A percentile compares a stretch with the other conserved stretches of the same genome.
Conservation (phyloP, 2,329 filamentous ascomycete genomes). For the Meredithiella fracta region DNA sequence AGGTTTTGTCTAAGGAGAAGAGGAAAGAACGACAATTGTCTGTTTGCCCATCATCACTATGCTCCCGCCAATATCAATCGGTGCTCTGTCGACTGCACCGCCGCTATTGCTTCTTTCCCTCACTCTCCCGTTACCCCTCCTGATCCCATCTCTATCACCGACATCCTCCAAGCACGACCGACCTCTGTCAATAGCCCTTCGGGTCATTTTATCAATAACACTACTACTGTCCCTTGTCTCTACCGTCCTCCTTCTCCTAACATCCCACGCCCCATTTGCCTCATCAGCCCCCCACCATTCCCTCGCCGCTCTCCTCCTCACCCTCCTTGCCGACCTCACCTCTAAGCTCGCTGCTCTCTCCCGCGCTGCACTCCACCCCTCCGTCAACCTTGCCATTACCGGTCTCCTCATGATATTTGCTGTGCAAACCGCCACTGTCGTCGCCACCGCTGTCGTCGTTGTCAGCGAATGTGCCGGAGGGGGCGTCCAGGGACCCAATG, state of each 20-base stretch:
- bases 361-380: background rate
- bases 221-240: background rate
- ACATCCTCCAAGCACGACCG: background rate
- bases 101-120: background rate
- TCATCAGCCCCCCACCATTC: background rate
- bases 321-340: background rate
- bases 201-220: background rate
- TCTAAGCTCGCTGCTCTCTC: background rate
- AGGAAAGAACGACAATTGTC: background rate
- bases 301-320: background rate
- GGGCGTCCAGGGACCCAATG: background rate
- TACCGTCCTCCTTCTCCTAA: background rate
- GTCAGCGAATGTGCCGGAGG: background rate
- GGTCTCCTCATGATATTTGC: slow-evolving; percentile 1
- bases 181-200: background rate
- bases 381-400: background rate
- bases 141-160: too few relatives aligned
- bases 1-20: too few relatives aligned
- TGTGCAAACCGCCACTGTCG: background rate
- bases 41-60: background rate
- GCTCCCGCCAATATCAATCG: background rate
- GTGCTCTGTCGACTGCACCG: background rate
- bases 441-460: background rate
- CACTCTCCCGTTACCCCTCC: background rate
- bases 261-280: background rate